A percentile compares a stretch with the other conserved stretches of the same genome.
These are phyloP conservation scores for Aspergillus heteromorphus DNA, from an alignment of 495 filamentous ascomycete species.

Conservation along the genomic window DNA sequence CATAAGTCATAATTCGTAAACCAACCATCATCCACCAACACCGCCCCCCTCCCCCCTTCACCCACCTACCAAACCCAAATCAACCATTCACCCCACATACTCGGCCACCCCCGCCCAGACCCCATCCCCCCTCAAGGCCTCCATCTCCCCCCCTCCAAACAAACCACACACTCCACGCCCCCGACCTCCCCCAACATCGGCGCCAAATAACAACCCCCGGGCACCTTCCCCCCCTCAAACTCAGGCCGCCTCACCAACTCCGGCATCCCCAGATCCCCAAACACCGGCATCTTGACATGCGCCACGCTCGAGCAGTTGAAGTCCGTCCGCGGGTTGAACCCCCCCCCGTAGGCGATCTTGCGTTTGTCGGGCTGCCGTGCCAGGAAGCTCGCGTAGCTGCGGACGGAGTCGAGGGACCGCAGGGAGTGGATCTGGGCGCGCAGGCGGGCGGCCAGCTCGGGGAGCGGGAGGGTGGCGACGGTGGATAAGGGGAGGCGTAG, in stretches of 20 bases:
- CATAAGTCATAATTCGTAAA: too few species aligned
- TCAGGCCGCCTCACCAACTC: slow-evolving; percentile 24
- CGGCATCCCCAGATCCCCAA: slow-evolving; percentile 23
- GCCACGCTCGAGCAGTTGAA: slow-evolving; percentile 26
- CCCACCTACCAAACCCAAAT: too few species aligned
- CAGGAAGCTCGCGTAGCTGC: slow-evolving; percentile 37
- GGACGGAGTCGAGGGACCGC: slow-evolving; percentile 26
- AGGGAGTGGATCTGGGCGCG: slow-evolving; percentile 22
- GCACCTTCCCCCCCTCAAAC: slow-evolving; percentile 7
- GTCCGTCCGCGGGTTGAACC: slow-evolving; percentile 26
- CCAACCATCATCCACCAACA: background rate
- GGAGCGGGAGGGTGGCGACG: slow-evolving; percentile 16
- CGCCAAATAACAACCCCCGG: slow-evolving; percentile 15
- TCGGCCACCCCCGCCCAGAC: slow-evolving; percentile 17
- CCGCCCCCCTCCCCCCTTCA: background rate
- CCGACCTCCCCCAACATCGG: slow-evolving; percentile 1
- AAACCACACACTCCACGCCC: slow-evolving; percentile 17
- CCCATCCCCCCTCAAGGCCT: slow-evolving; percentile 16
- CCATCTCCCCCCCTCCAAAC: slow-evolving; percentile 23
- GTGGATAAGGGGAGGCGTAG: slow-evolving; percentile 19
- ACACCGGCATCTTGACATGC: slow-evolving; percentile 13
- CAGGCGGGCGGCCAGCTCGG: slow-evolving; percentile 19
- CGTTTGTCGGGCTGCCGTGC: slow-evolving; percentile 29
- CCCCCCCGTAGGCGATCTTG: slow-evolving; percentile 29
- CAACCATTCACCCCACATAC: background rate